Conservation (phyloP, 2,329 filamentous ascomycete genomes). For the Botrytis fabae region DNA sequence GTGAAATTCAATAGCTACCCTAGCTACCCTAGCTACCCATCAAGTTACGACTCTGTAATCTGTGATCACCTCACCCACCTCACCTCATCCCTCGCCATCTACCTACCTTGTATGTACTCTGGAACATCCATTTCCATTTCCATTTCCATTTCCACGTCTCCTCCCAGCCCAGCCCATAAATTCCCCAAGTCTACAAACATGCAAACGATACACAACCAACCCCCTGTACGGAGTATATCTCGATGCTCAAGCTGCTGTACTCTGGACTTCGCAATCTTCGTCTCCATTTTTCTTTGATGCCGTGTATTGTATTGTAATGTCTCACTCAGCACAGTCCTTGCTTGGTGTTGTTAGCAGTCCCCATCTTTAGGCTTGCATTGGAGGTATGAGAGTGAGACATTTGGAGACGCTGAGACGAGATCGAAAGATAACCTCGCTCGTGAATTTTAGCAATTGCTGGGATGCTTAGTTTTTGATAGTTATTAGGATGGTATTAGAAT, state of each 20-base stretch:
- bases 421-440: neutral
- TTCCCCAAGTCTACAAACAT: neutral
- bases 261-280: neutral
- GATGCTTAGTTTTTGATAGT: neutral
- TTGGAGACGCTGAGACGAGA: neutral
- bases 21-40: neutral
- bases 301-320: neutral
- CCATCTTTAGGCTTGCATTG: neutral
- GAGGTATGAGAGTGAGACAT: slow-evolving; percentile 1
- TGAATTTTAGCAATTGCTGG: neutral
- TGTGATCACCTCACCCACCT: neutral
- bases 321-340: neutral
- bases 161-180: neutral
- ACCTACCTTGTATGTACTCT: neutral
- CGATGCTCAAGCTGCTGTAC: neutral
- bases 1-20: neutral
- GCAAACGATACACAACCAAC: neutral
- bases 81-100: neutral
- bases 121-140: neutral
- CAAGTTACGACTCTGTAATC: neutral
- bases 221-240: neutral
- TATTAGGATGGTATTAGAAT: neutral
- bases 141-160: neutral
- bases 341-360: neutral
- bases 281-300: neutral